These are phyloP conservation scores for Amanita jacksonii DNA, from an alignment of 768 basidiomycete genomes.

Conservation along the genomic window DNA sequence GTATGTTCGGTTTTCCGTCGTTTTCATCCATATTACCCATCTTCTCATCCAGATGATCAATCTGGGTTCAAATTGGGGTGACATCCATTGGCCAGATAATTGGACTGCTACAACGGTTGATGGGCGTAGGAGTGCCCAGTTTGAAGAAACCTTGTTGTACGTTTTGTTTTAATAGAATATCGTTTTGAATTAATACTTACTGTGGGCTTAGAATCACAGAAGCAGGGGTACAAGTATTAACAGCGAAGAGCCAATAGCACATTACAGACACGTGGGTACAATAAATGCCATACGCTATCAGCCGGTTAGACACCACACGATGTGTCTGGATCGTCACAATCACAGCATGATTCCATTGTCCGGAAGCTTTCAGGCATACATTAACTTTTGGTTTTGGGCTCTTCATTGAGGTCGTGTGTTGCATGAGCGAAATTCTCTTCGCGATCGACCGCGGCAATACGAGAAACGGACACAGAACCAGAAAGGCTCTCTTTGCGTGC, in stretches of 20 bases:
- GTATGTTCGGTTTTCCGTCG: slow-evolving; percentile 22
- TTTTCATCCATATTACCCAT: neutral
- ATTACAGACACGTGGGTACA: too few relatives aligned
- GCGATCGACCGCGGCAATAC: slow-evolving; percentile 51
- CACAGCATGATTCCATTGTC: too few relatives aligned
- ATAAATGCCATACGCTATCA: too few relatives aligned
- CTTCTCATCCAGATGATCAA: slow-evolving; percentile 72
- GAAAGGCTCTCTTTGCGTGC: slow-evolving; percentile 54
- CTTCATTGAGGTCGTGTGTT: slow-evolving; percentile 60
- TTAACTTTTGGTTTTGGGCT: too few relatives aligned
- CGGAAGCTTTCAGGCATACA: too few relatives aligned
- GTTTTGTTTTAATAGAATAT: too few relatives aligned
- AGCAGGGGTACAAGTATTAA: slow-evolving; percentile 81
- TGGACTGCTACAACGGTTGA: slow-evolving; percentile 95
- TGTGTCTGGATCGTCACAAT: too few relatives aligned
- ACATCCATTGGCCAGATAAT: slow-evolving; percentile 85
- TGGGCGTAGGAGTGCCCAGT: slow-evolving; percentile 89
- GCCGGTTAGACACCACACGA: neutral
- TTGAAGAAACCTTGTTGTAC: slow-evolving; percentile 93
- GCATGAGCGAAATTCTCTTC: slow-evolving; percentile 51
- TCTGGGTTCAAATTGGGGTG: slow-evolving; percentile 66
- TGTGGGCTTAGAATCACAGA: slow-evolving; percentile 96
- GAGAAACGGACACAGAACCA: slow-evolving; percentile 51
- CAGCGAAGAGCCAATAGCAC: slow-evolving; percentile 33
- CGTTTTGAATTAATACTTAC: too few relatives aligned